Conservation (phyloP, 768 basidiomycete genomes). For the Tulasnella sp. region DNA sequence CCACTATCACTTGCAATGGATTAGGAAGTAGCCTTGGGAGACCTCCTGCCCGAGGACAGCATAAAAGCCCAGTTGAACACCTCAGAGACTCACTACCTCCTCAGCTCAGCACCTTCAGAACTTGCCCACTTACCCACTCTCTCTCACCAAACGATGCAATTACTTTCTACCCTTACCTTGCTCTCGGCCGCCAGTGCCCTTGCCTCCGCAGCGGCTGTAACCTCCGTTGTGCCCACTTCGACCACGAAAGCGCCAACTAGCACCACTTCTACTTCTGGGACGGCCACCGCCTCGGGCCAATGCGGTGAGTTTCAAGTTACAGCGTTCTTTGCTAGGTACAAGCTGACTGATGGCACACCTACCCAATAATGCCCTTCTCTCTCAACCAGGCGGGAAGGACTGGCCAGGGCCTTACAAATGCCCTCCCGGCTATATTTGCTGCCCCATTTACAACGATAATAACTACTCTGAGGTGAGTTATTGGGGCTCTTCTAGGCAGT, state of each 20-base stretch:
- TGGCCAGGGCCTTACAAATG: background rate
- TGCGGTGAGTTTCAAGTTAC: background rate
- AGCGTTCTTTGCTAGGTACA: background rate
- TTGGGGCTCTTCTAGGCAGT: background rate
- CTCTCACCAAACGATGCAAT: background rate
- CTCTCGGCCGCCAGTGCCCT: background rate
- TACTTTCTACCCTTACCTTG: background rate
- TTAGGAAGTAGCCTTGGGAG: background rate
- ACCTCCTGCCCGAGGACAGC: background rate
- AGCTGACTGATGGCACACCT: background rate
- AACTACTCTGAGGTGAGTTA: background rate
- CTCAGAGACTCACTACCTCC: background rate
- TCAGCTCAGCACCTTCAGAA: background rate
- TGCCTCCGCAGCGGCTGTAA: background rate
- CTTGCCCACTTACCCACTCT: too few species aligned
- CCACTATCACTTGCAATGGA: background rate
- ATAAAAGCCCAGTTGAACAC: background rate
- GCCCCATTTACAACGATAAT: background rate
- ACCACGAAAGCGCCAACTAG: background rate
- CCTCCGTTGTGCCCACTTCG: background rate
- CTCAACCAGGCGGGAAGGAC: background rate
- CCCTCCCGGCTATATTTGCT: background rate
- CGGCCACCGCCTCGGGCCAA: background rate
- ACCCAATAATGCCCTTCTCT: background rate
- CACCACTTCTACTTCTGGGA: background rate